Base-by-base conservation (phyloP, 2,329 filamentous ascomycete species). In the Corynespora cassiicola region DNA sequence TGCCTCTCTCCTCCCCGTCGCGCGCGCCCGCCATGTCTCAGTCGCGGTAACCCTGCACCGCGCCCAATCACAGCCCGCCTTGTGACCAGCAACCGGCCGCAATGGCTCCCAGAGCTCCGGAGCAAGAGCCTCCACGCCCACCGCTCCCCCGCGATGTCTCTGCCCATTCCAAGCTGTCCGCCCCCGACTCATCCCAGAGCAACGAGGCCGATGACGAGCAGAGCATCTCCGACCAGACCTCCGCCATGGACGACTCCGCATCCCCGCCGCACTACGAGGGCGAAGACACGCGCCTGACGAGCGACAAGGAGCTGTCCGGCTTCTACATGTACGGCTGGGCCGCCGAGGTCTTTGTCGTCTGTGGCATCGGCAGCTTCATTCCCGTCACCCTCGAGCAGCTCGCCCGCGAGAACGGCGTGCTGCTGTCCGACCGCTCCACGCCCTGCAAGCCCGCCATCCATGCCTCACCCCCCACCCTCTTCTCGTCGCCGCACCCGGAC, bases 261-360 rank as follows among this genome's bases (percentile, higher is more conserved):
- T 39, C 54, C 17, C 44, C 42, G 14, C 73, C 81, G 37, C 77
- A 81, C 40, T 96, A 95, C 66, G 77, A 78, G 2, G 90, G 88
- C 46, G 90, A 97, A 66, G 94, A 99, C 69, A 88, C 84, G 16
- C 80, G 92, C n/a, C 81, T 87, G 38, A 97, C 94, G 7, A 96
- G 88, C 67, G 75, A 74, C 55, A 92, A 87, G 69, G 94, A 99
- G 78, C 80, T 97, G 44, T 77, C 84, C 24, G 94, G 92, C 56
- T 99, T 95, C 88, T 99, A 97, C 71, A 86, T 87, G 66, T 97
- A 97, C 74, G 88, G 88, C 26, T 97, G 95, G 78, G 94, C 94
- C 16, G 90, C 92, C 14, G 94, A 99, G 73, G 92, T 95, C 36
- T 97, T 96, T 67, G 89, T 95, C 11, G 88, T 97, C 39, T 97